phyloP scores from a whole-genome alignment of 257 asterid species.

The Solanum raphanifolium region DNA sequence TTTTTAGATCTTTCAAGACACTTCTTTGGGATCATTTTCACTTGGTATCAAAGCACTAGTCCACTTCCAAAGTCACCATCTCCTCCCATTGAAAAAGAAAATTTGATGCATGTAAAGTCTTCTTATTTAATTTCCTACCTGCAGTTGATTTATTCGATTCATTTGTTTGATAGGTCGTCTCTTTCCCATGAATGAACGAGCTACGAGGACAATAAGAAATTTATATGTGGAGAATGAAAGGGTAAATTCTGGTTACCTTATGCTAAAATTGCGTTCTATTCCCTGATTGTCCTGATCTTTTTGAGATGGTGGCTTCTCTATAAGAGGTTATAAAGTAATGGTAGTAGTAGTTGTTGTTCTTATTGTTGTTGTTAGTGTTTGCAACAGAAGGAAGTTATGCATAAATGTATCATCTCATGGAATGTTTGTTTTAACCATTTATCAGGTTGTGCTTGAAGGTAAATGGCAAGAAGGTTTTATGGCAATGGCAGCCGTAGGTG shows the following conservation, averaged over 20 bases:
- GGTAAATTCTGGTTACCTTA: constrained; percentile 27
- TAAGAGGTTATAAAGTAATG: neutral
- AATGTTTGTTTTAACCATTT: neutral
- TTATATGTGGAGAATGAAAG: constrained; percentile 88
- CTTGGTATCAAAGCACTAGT: neutral
- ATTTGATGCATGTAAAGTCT: neutral
- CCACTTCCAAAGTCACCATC: neutral
- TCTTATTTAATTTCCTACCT: neutral
- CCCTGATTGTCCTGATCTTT: neutral
- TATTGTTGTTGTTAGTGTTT: neutral
- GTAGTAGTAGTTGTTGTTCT: neutral
- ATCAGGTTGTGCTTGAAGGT: constrained; percentile 94
- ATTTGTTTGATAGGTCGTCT: constrained; percentile 54
- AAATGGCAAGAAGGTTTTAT: constrained; percentile 83
- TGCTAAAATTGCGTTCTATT: neutral
- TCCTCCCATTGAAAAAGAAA: neutral
- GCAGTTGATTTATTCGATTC: neutral
- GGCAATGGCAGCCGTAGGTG: constrained; percentile 98
- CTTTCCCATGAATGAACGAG: constrained; percentile 87
- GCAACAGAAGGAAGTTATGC: neutral
- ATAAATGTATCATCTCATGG: neutral
- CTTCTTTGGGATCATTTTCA: neutral
- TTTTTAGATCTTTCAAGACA: neutral
- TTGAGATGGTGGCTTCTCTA: neutral
- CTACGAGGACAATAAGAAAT: constrained; percentile 80